Evolutionary conservation across 2,329 filamentous ascomycete species (phyloP), one percentile per base, ranked within the genome.

Genomic region (Neofusicoccum kwambonambiense): DNA sequence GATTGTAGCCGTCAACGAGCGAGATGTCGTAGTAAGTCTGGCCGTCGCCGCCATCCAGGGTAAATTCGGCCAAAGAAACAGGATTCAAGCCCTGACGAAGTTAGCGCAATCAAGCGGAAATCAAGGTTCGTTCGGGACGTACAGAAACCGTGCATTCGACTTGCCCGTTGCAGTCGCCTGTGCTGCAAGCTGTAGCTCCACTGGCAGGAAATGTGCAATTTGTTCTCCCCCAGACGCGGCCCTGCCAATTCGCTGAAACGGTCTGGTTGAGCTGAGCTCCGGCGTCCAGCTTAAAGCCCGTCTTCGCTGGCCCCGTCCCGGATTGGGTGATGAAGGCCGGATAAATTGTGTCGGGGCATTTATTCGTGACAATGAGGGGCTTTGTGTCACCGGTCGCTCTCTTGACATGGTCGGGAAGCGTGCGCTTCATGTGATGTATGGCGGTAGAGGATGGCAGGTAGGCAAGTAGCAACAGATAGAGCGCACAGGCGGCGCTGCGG

Each of bases 11-110:
- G 73, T 95, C 91, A 22, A 95, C 91, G 2, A 94, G 82, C 45
- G 90, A 93, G 68, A 95, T 91, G 75, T 95, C 91, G 78, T 93
- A 94, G 75, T 92, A 95, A 9, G 88, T 90, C 73, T 93, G 89
- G 22, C 82, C 80, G 49, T 83, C 78, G 35, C 89, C 88, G 34
- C 89, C 90, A 57, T 87, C 84, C 15, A 94, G 83, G 63, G 89
- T 92, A 77, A 95, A 93, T 73, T 96, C 92, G 44, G 90, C 91
- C 12, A 96, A 84, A 1, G 90, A 93, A 13, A 88, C 88, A 11
- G 92, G 92, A 35, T 88, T 85, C 64, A 87, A 83, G 17, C 91
- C 91, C 89, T 91, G 65, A n/a, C 9, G 19, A 19, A 1, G 19
- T 42, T n/a, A 64, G 35, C 39, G 15, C 61, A 13, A 35, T 57